These are phyloP conservation scores for Phytophthora capsici DNA, from an alignment of 352 stramenopile genomes.

Conservation along the genomic window DNA sequence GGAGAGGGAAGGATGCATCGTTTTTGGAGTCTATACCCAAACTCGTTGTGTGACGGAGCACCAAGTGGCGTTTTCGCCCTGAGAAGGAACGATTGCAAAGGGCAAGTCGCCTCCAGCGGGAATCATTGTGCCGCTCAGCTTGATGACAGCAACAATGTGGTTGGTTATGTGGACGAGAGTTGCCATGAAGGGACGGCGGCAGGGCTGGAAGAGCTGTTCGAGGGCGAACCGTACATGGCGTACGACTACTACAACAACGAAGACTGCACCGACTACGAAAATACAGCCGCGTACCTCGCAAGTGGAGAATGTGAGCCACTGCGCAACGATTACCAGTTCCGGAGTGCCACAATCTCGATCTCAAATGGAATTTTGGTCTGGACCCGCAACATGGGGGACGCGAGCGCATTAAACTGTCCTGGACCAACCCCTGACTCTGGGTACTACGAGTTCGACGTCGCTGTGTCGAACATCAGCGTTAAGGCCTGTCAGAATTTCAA, in stretches of 20 bases:
- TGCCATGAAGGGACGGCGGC: conserved; percentile 2
- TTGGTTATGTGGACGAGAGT: conserved; percentile 16
- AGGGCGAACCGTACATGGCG: conserved; percentile 5
- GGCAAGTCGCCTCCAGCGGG: conserved; percentile 5
- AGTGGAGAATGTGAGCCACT: conserved; percentile 6
- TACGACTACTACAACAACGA: conserved; percentile 8
- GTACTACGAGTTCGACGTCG: conserved; percentile 13
- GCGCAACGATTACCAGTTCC: conserved; percentile 1
- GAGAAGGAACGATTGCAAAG: neutral
- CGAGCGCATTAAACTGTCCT: neutral
- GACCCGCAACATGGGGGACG: conserved; percentile 14
- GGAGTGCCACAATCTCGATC: conserved; percentile 7
- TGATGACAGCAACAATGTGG: neutral
- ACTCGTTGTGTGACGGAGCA: neutral
- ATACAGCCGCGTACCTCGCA: conserved; percentile 3
- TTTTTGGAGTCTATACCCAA: conserved; percentile 6
- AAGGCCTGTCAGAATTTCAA: too few species aligned
- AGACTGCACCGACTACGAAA: conserved; percentile 10
- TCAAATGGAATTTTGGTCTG: neutral
- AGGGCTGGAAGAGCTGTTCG: conserved; percentile 4
- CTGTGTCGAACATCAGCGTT: neutral
- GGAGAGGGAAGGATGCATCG: neutral
- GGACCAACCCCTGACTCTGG: neutral
- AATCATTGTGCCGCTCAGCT: neutral
- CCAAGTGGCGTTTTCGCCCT: conserved; percentile 5